Percentiles rank a stretch among this genome's conserved stretches.
Conservation (phyloP, 2,329 filamentous ascomycete species). For the Alternaria novae-zelandiae region DNA sequence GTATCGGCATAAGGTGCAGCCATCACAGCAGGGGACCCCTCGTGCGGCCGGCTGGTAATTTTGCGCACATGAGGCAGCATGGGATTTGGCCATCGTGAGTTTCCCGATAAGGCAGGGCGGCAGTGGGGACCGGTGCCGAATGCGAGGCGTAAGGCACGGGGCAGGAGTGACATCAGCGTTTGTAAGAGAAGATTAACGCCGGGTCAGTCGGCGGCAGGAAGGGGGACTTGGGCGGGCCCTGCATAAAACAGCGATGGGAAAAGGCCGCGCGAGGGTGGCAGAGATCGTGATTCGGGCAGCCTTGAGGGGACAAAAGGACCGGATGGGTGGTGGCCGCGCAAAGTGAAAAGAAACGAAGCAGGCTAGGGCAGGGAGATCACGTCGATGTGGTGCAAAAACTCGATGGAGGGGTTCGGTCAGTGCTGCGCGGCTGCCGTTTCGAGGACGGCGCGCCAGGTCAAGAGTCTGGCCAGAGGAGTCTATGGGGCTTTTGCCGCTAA, state of each 20-base stretch:
- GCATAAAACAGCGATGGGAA: constrained; percentile 4
- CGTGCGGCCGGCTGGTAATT: background rate
- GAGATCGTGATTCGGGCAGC: constrained; percentile 2
- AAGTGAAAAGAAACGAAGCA: constrained; percentile 7
- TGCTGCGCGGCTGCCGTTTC: constrained; percentile 21
- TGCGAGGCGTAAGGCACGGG: constrained; percentile 1
- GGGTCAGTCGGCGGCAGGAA: constrained; percentile 15
- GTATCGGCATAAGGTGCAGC: background rate
- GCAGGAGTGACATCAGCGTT: constrained; percentile 8
- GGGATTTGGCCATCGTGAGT: background rate
- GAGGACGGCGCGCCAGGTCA: constrained; percentile 16
- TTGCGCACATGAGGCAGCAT: background rate
- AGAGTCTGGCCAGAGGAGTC: constrained; percentile 16
- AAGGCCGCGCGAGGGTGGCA: background rate
- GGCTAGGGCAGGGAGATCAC: constrained; percentile 7
- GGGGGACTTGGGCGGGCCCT: constrained; percentile 9
- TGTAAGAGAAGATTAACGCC: constrained; percentile 4
- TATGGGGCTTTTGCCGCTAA: constrained; percentile 1
- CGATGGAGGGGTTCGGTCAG: constrained; percentile 16
- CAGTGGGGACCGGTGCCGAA: background rate
- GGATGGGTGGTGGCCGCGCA: constrained; percentile 3
- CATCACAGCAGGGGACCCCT: background rate
- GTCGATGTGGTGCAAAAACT: constrained; percentile 19
- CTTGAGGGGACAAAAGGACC: constrained; percentile 4
- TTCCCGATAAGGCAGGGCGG: constrained; percentile 1